Evolutionary conservation across 169 alveolate species (phyloP).

Genomic region (Fabrea salina): DNA sequence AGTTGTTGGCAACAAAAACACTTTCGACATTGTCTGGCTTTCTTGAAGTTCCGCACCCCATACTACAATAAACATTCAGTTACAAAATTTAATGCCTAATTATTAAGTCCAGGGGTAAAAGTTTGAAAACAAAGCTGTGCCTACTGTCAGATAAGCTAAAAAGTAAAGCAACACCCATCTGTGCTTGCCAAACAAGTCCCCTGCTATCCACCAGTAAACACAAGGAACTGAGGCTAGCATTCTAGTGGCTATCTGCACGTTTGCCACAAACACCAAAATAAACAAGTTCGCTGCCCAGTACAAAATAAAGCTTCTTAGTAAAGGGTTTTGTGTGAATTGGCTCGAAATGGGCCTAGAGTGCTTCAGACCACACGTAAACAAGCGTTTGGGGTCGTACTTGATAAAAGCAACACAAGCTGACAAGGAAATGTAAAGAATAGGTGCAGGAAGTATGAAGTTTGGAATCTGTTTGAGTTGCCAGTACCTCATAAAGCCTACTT

Average conservation of each 20-base stretch:
- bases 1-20: no score
- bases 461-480: constrained; percentile 9
- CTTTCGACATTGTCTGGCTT: no score
- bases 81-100: no score
- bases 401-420: neutral
- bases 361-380: neutral
- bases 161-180: neutral
- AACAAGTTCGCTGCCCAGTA: neutral
- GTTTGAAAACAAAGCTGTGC: neutral
- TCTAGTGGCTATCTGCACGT: constrained; percentile 9
- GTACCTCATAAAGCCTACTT: constrained; percentile 4
- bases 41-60: no score
- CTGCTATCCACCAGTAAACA: neutral
- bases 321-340: neutral
- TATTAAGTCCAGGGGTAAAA: constrained; percentile 28
- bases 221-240: neutral
- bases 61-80: no score
- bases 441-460: constrained; percentile 19
- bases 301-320: neutral
- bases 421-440: neutral
- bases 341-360: neutral
- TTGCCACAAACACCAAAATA: constrained; percentile 1
- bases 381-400: neutral
- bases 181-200: neutral
- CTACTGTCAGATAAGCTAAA: neutral